A percentile compares a stretch with the other conserved stretches of the same genome.
These are phyloP conservation scores for Macrolepiota dolichaula DNA, from an alignment of 768 basidiomycete species.

Conservation along the genomic window DNA sequence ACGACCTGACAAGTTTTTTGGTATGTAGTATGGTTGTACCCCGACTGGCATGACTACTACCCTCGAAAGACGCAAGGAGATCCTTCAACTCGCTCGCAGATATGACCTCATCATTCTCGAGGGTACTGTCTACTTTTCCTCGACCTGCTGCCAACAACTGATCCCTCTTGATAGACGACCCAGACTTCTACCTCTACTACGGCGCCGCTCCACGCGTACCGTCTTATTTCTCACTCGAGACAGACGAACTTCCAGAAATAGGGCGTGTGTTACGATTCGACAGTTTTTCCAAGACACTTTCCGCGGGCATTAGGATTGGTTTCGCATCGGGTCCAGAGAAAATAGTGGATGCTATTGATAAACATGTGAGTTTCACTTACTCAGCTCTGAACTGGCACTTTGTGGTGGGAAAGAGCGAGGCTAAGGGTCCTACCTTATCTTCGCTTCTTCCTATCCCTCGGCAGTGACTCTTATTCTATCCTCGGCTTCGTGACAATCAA, in stretches of 20 bases:
- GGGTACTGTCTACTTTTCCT: slow-evolving; percentile 40
- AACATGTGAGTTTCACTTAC: slow-evolving; percentile 45
- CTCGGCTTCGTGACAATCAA: no score
- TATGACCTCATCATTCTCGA: slow-evolving; percentile 83
- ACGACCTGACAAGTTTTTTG: neutral
- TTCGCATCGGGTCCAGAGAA: slow-evolving; percentile 73
- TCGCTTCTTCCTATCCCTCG: no score
- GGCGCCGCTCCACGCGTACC: slow-evolving; percentile 59
- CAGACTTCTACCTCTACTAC: slow-evolving; percentile 77
- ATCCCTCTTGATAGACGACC: slow-evolving; percentile 55
- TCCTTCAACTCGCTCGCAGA: slow-evolving; percentile 67
- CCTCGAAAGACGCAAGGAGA: slow-evolving; percentile 63
- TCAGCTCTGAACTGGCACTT: neutral
- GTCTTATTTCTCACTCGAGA: slow-evolving; percentile 83
- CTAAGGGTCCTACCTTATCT: neutral
- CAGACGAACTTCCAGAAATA: slow-evolving; percentile 48
- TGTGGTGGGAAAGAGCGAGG: no score
- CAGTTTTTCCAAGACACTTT: slow-evolving; percentile 81
- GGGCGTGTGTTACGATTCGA: slow-evolving; percentile 89
- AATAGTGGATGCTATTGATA: slow-evolving; percentile 69
- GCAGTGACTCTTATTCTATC: neutral
- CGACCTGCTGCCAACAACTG: neutral
- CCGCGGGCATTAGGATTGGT: slow-evolving; percentile 76
- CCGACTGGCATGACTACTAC: slow-evolving; percentile 82
- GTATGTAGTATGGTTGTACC: slow-evolving; percentile 72